Conservation (phyloP, 106 monocot species). For the Dactylorhiza incarnata region DNA sequence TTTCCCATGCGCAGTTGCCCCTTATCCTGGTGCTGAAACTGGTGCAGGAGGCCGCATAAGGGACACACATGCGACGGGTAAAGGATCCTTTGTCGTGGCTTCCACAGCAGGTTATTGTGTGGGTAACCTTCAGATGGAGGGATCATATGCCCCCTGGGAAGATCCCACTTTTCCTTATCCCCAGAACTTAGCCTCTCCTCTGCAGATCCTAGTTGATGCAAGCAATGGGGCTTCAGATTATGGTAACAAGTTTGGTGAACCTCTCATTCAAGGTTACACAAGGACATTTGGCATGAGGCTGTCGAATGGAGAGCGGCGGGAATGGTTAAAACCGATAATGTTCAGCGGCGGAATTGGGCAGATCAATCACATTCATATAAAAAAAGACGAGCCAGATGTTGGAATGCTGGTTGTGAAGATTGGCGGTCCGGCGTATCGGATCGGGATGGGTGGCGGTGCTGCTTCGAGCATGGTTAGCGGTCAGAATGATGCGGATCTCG, state of each 20-base stretch:
- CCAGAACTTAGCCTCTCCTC: conserved; percentile 66
- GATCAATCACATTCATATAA: conserved; percentile 75
- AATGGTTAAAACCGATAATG: conserved; percentile 99
- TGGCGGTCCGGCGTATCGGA: conserved; percentile 91
- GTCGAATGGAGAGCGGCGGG: conserved; percentile 70
- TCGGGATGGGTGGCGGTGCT: conserved; percentile 98
- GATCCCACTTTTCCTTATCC: conserved; percentile 73
- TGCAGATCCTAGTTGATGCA: conserved; percentile 81
- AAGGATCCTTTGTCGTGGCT: conserved; percentile 86
- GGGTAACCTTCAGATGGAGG: conserved; percentile 80
- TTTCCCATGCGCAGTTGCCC: conserved; percentile 97
- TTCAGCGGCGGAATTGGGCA: conserved; percentile 90
- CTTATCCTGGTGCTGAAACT: conserved; percentile 95
- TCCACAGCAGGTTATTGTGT: conserved; percentile 98
- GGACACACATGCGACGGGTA: conserved; percentile 96
- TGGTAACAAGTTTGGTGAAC: conserved; percentile 97
- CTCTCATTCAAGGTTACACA: conserved; percentile 85
- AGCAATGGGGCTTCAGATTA: conserved; percentile 97
- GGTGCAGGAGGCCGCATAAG: conserved; percentile 92
- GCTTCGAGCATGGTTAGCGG: conserved; percentile 99
- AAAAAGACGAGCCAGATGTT: conserved; percentile 71
- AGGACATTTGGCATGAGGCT: conserved; percentile 86
- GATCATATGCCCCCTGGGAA: conserved; percentile 84
- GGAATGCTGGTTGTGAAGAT: conserved; percentile 98
- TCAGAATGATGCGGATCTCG: conserved; percentile 90